Evolutionary conservation across 2,329 filamentous ascomycete genomes (phyloP).

Genomic region (Chrysoporthe puriensis): DNA sequence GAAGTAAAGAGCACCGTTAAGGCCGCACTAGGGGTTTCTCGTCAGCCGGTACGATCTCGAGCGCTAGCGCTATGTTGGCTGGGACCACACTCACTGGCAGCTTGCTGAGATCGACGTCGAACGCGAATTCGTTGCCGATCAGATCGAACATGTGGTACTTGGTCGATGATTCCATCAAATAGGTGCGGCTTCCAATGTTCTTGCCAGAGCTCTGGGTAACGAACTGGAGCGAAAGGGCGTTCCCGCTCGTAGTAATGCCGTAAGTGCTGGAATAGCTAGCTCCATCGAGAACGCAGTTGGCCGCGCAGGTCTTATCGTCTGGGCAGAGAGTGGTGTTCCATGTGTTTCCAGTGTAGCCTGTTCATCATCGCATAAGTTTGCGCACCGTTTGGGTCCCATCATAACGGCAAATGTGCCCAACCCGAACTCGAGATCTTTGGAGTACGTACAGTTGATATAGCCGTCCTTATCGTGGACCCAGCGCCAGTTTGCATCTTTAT

Average conservation of each 20-base stretch:
- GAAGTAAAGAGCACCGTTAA: conserved; percentile 65
- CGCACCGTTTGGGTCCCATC: not conserved
- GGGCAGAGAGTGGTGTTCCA: conserved; percentile 54
- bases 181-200: conserved; percentile 43
- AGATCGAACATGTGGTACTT: conserved; percentile 56
- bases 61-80: conserved; percentile 36
- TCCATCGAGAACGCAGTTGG: conserved; percentile 59
- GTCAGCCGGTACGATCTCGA: conserved; percentile 44
- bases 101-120: conserved; percentile 67
- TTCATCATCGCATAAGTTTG: not conserved
- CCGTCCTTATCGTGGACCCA: conserved; percentile 55
- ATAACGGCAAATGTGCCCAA: too few species aligned
- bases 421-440: not conserved
- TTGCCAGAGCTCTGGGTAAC: conserved; percentile 45
- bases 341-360: conserved; percentile 48
- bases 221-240: conserved; percentile 52
- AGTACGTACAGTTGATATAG: conserved; percentile 48
- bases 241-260: conserved; percentile 54
- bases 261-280: conserved; percentile 58
- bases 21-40: conserved; percentile 49
- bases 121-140: conserved; percentile 64
- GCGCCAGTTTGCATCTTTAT: conserved; percentile 58
- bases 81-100: conserved; percentile 59
- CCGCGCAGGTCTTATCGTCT: conserved; percentile 52
- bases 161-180: conserved; percentile 37